Percentiles rank a stretch among this genome's conserved stretches.
Conservation (phyloP, 2,329 filamentous ascomycete species). For the Huntiella decipiens region DNA sequence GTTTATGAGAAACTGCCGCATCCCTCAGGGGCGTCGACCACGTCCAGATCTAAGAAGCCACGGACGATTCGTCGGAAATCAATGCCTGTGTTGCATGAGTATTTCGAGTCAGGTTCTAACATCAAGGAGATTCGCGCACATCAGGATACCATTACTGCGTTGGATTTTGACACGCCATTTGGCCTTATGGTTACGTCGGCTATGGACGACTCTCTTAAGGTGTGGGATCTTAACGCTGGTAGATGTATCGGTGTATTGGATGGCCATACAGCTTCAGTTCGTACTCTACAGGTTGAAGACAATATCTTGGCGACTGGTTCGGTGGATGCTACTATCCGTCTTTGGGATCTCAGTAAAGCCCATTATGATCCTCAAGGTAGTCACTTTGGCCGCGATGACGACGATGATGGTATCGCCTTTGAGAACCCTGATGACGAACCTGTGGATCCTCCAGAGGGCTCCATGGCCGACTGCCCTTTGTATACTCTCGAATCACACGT, state of each 20-base stretch:
- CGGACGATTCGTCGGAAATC: conserved; percentile 54
- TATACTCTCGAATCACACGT: conserved; percentile 79
- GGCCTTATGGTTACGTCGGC: conserved; percentile 85
- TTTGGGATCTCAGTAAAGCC: conserved; percentile 87
- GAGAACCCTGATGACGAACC: conserved; percentile 49
- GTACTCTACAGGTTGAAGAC: conserved; percentile 82
- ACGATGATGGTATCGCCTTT: conserved; percentile 51
- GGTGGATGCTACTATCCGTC: conserved; percentile 69
- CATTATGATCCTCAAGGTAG: conserved; percentile 58
- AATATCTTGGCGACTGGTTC: conserved; percentile 90
- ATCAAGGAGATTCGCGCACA: conserved; percentile 84
- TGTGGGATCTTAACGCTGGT: conserved; percentile 91
- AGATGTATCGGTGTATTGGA: conserved; percentile 82
- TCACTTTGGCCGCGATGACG: conserved; percentile 38
- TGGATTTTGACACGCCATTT: conserved; percentile 96
- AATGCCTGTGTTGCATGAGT: conserved; percentile 89
- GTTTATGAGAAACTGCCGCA: conserved; percentile 79
- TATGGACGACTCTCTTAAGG: conserved; percentile 79
- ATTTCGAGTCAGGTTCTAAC: conserved; percentile 72
- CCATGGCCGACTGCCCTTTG: conserved; percentile 77
- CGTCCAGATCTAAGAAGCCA: conserved; percentile 30
- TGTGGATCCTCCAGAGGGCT: conserved; percentile 54
- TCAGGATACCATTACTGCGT: conserved; percentile 65
- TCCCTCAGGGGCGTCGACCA: conserved; percentile 27
- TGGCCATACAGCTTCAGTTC: conserved; percentile 85